These are phyloP conservation scores for Cercophora samala DNA, from an alignment of 495 filamentous ascomycete species.

Conservation along the genomic window DNA sequence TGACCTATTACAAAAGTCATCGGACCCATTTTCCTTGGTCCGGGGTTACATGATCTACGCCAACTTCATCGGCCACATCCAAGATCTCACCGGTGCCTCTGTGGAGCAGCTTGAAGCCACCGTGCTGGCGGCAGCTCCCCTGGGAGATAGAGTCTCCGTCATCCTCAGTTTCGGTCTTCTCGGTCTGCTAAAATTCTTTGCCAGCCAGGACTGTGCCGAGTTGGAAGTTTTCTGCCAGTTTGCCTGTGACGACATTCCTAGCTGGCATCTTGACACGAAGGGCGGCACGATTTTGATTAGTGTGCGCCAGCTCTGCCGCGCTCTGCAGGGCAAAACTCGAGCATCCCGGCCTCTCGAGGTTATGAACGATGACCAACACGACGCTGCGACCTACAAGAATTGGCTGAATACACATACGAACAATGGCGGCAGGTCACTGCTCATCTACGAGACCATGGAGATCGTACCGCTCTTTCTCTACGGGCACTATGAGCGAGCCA, in stretches of 20 bases:
- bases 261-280: constrained; percentile 72
- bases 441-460: constrained; percentile 70
- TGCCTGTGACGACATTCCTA: constrained; percentile 69
- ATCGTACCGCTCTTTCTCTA: constrained; percentile 72
- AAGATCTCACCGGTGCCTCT: constrained; percentile 57
- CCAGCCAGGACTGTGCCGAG: constrained; percentile 71
- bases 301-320: constrained; percentile 68
- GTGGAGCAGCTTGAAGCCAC: constrained; percentile 62
- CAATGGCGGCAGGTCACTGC: constrained; percentile 52
- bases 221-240: constrained; percentile 71
- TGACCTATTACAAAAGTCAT: constrained; percentile 61
- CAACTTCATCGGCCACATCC: constrained; percentile 71
- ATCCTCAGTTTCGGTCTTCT: constrained; percentile 71
- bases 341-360: constrained; percentile 52
- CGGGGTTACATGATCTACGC: constrained; percentile 69
- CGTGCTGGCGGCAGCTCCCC: constrained; percentile 64
- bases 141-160: constrained; percentile 71
- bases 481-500: constrained; percentile 67
- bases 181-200: constrained; percentile 66
- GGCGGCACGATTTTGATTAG: constrained; percentile 72
- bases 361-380: constrained; percentile 70
- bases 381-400: constrained; percentile 59
- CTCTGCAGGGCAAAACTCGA: constrained; percentile 82
- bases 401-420: constrained; percentile 45
- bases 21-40: constrained; percentile 66